These are phyloP conservation scores for Fusarium abutilonis DNA, from an alignment of 2,329 filamentous ascomycete species.

Conservation along the genomic window DNA sequence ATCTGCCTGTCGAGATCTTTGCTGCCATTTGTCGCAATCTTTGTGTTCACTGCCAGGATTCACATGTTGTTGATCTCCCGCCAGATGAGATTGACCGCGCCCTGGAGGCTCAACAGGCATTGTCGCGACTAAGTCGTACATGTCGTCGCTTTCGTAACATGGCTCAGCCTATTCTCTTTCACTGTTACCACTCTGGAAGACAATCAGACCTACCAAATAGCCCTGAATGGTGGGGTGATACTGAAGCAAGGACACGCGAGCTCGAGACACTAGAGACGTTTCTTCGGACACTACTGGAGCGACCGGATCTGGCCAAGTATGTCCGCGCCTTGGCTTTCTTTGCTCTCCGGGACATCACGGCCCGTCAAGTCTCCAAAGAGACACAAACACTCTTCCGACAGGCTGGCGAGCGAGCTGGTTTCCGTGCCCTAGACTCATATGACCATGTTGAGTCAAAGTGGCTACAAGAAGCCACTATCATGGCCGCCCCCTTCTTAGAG, in stretches of 20 bases:
- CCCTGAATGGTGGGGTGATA: constrained; percentile 28
- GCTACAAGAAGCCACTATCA: constrained; percentile 45
- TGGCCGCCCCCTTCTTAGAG: constrained; percentile 43
- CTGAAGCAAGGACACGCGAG: constrained; percentile 22
- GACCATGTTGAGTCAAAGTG: constrained; percentile 43
- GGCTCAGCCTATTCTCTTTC: constrained; percentile 42
- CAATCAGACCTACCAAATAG: constrained; percentile 26
- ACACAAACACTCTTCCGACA: constrained; percentile 43
- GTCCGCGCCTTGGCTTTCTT: constrained; percentile 43
- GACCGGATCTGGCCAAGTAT: constrained; percentile 41
- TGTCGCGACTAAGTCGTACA: constrained; percentile 44
- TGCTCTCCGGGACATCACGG: constrained; percentile 29
- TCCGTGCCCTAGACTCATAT: constrained; percentile 40
- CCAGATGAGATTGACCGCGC: constrained; percentile 36
- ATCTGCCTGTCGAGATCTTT: constrained; percentile 43
- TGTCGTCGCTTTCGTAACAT: constrained; percentile 37
- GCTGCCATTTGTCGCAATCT: constrained; percentile 43
- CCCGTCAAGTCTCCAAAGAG: constrained; percentile 19
- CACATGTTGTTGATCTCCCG: constrained; percentile 43
- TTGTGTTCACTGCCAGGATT: constrained; percentile 41
- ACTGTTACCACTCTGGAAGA: constrained; percentile 41
- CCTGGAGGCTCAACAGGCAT: constrained; percentile 40
- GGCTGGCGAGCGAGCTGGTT: constrained; percentile 41
- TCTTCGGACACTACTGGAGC: constrained; percentile 40
- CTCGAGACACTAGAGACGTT: constrained; percentile 38